Percentiles rank a stretch among this genome's conserved stretches.
Evolutionary conservation across 2,329 filamentous ascomycete genomes (phyloP).

Genomic region (Ophiosphaerella narmari): DNA sequence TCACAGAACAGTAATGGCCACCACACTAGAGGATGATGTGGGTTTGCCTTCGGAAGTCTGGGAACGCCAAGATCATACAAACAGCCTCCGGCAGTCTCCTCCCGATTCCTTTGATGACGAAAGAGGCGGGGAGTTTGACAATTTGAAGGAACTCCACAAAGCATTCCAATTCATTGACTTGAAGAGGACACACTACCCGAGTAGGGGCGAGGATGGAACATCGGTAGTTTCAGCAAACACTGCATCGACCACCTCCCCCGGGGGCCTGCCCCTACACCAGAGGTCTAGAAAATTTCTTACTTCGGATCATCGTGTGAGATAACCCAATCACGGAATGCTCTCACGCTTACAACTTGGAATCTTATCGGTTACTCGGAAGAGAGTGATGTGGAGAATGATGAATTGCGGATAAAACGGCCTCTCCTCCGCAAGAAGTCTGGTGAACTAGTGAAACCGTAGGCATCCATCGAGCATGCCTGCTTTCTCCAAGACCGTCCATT

Average conservation of each 20-base stretch:
- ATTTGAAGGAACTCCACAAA: slow-evolving; percentile 72
- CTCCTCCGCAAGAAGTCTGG: slow-evolving; percentile 99
- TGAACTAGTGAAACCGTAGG: slow-evolving; percentile 95
- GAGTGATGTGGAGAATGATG: slow-evolving; percentile 63
- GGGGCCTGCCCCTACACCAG: too few relatives aligned
- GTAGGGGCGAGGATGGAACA: too few relatives aligned
- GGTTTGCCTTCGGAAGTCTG: too few relatives aligned
- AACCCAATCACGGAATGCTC: slow-evolving; percentile 52
- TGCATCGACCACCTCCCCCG: slow-evolving; percentile 50
- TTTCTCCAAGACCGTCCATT: slow-evolving; percentile 96
- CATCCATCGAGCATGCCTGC: slow-evolving; percentile 96
- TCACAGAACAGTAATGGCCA: too few relatives aligned
- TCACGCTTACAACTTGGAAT: slow-evolving; percentile 52
- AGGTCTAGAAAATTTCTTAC: slow-evolving; percentile 67
- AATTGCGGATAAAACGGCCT: slow-evolving; percentile 70
- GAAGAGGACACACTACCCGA: slow-evolving; percentile 64
- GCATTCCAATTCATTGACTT: slow-evolving; percentile 81
- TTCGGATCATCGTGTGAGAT: slow-evolving; percentile 64
- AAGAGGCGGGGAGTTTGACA: slow-evolving; percentile 53
- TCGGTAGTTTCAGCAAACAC: slow-evolving; percentile 43
- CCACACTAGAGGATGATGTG: too few relatives aligned
- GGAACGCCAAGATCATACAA: too few relatives aligned
- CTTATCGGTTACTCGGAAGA: slow-evolving; percentile 52
- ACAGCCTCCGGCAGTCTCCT: slow-evolving; percentile 79
- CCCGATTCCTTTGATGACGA: slow-evolving; percentile 93